Base-by-base conservation (phyloP, 2,329 filamentous ascomycete genomes). In the Rutstroemia sp. region DNA sequence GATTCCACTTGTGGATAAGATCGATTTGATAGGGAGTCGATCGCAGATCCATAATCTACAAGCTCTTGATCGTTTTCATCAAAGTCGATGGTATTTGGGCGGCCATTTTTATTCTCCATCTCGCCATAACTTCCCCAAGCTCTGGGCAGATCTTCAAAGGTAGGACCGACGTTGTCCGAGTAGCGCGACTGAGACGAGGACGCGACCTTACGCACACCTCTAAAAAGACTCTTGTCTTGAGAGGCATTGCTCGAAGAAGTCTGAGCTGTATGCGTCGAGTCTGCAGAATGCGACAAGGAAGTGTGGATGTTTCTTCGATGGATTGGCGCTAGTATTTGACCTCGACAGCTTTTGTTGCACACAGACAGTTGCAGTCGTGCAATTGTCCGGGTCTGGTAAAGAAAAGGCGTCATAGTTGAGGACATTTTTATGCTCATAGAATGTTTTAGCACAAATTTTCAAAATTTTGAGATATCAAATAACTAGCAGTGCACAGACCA, bases 341-440 rank as follows among this genome's bases (percentile, higher is more conserved):
- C 23, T 30, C 18, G 38, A 50, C 42, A 49, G 16, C 7, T 42
- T n/a, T 18, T 30, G 25, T 34, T 55, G 25, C 39, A 55, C 2
- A 52, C 27, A 41, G 46, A 54, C 44, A 51, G 53, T 41, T 46
- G 38, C 21, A 58, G 37, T 4, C 54, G 52, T n/a, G 60, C 53
- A 34, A 86, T 77, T 0, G 87, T 89, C 58, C 79, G 75, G 5
- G 87, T 90, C 62, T 88, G 85, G 67, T 90, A 90, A 6, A 91
- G 76, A 57, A 90, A 90, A 0, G 86, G 83, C 6, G 80, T 78
- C 75, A 81, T 81, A 21, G 57, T 66, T 61, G 63, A 62, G 21
- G 21, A 14, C 21, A 46, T 23, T 42, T n/a, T 5, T n/a, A 6
- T 42, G 39, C 16, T 34, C 30, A 10, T 34, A 50, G 21, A 30